Base-by-base conservation (phyloP, 2,329 filamentous ascomycete genomes). In the Cercospora beticola region DNA sequence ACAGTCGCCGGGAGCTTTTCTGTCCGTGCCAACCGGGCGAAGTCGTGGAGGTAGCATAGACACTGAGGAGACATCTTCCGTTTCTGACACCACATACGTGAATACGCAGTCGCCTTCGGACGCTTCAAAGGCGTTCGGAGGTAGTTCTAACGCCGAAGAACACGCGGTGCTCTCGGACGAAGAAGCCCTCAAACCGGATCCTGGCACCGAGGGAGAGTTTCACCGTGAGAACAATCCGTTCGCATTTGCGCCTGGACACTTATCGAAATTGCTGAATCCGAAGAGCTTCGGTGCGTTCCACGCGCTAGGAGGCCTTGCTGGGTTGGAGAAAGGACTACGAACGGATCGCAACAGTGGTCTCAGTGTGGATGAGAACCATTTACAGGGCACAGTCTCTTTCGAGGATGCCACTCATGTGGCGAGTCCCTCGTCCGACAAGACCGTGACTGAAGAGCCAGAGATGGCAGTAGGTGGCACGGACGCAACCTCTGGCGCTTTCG, bases 221-320 rank as follows among this genome's bases (percentile, higher is more conserved):
- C 75, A 87, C 54, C 86, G 94, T 10, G 85, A 90, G 5, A 84
- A 93, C 78, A 97, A 95, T 78, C 90, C 90, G 0, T 97, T 97
- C 76, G 93, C 92, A 16, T 97, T 93, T 77, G 88, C 89, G 1
- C 89, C 89, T 10, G 93, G 94, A 14, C 90, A 96, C 76, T 84
- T 97, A 71, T 90, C 89, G 70, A 94, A 94, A 80, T 81, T 95
- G 6, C 83, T 93, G 62, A 94, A 94, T 71, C 92, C 92, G 0
- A 95, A 95, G 80, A 93, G 86, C 74, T 82, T 92, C 69, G 83
- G 87, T 28, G 92, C 91, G 4, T 93, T 94, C 70, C 88, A 90
- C 73, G 90, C 90, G 5, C 79, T 95, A 2, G 92, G 92, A 65
- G 92, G 92, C 60, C 78, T 94, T 5, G 82, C 81, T 8, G 92